These are phyloP conservation scores for Theobroma grandiflorum DNA, from an alignment of 441 rosid species.

Conservation along the genomic window DNA sequence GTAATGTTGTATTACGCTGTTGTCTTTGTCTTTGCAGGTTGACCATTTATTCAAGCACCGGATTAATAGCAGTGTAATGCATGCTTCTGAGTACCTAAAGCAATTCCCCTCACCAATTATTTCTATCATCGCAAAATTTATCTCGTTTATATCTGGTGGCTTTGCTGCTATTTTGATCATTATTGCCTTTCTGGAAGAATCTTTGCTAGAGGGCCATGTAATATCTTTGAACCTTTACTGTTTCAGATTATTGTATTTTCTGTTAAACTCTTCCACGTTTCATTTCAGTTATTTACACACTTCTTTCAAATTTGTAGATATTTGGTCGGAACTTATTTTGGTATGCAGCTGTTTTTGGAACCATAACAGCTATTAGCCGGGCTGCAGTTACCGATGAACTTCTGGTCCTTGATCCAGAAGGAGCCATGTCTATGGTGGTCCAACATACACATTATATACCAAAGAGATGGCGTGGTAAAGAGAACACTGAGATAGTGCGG, in stretches of 20 bases:
- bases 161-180: slow-evolving; percentile 95
- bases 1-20: not conserved
- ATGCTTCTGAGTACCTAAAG: slow-evolving; percentile 88
- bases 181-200: slow-evolving; percentile 98
- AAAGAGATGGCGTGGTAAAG: slow-evolving; percentile 95
- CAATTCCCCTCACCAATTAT: slow-evolving; percentile 95
- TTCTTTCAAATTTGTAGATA: slow-evolving; percentile 59
- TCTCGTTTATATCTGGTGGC: slow-evolving; percentile 98
- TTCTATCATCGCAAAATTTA: slow-evolving; percentile 89
- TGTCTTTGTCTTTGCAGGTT: slow-evolving; percentile 62
- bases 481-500: slow-evolving; percentile 78
- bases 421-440: slow-evolving; percentile 86
- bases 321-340: slow-evolving; percentile 97
- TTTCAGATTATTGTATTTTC: slow-evolving; percentile 8
- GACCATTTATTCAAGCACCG: slow-evolving; percentile 99
- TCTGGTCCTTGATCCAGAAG: slow-evolving; percentile 90
- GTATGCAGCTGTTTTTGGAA: slow-evolving; percentile 99
- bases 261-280: not conserved
- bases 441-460: slow-evolving; percentile 98
- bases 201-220: slow-evolving; percentile 99
- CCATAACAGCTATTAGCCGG: slow-evolving; percentile 96
- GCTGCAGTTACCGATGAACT: slow-evolving; percentile 89
- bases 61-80: slow-evolving; percentile 82
- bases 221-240: slow-evolving; percentile 35
- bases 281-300: not conserved